phyloP scores from a whole-genome alignment of 2,329 filamentous ascomycete genomes.

The Aspergillus calidoustus region DNA sequence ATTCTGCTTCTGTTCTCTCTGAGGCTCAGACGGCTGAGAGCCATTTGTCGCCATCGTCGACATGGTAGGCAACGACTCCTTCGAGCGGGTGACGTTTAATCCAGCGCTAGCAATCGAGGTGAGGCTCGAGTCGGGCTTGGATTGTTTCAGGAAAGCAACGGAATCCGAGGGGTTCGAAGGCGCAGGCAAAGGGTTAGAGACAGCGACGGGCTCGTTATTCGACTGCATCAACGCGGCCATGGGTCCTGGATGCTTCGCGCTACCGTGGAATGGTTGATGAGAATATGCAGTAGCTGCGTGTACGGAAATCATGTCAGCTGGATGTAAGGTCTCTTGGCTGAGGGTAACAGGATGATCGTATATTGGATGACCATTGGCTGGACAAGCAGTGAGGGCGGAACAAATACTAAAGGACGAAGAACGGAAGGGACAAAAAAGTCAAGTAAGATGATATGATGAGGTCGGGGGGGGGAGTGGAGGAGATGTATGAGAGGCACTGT shows the following conservation, averaged over 20 bases:
- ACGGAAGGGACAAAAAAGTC: slow-evolving; percentile 8
- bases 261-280: slow-evolving; percentile 37
- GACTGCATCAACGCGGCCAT: slow-evolving; percentile 51
- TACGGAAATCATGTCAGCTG: slow-evolving; percentile 42
- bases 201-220: slow-evolving; percentile 45
- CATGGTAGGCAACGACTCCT: slow-evolving; percentile 43
- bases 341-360: slow-evolving; percentile 5
- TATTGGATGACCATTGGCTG: slow-evolving; percentile 1
- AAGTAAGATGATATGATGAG: slow-evolving; percentile 1
- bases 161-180: slow-evolving; percentile 35
- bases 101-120: slow-evolving; percentile 49
- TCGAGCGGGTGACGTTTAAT: slow-evolving; percentile 46
- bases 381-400: background rate
- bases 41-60: slow-evolving; percentile 62
- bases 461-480: slow-evolving; percentile 8
- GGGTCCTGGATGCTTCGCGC: slow-evolving; percentile 39
- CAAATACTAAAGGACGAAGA: background rate
- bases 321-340: slow-evolving; percentile 10
- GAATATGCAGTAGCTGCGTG: slow-evolving; percentile 37
- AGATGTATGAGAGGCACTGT: slow-evolving; percentile 27
- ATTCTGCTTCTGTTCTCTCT: slow-evolving; percentile 39
- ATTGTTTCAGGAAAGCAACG: slow-evolving; percentile 40
- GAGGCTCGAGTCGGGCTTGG: slow-evolving; percentile 44
- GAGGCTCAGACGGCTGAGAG: slow-evolving; percentile 38
- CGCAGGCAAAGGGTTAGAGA: slow-evolving; percentile 41